Evolutionary conservation across 495 filamentous ascomycete species (phyloP).

Genomic region (Neurospora sp.): DNA sequence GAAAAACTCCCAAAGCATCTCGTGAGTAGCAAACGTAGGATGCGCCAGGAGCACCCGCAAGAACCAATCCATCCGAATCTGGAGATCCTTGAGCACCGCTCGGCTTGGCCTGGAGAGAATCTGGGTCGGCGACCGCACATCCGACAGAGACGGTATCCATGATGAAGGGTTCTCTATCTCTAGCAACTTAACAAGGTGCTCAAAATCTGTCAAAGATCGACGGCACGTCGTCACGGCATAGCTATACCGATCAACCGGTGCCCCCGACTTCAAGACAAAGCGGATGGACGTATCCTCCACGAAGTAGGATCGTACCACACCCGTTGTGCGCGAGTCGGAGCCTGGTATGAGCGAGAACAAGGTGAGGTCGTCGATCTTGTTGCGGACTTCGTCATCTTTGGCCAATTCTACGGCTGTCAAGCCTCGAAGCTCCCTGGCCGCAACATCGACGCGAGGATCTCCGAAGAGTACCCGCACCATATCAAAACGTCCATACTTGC

Average conservation of each 20-base stretch:
- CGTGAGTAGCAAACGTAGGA: slow-evolving; percentile 90
- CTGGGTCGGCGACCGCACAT: slow-evolving; percentile 80
- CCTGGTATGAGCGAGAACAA: slow-evolving; percentile 64
- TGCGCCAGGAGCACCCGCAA: slow-evolving; percentile 77
- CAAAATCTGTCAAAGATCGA: slow-evolving; percentile 83
- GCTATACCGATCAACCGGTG: slow-evolving; percentile 51
- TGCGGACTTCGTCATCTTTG: slow-evolving; percentile 96
- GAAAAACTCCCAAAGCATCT: slow-evolving; percentile 99
- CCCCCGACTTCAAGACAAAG: slow-evolving; percentile 88
- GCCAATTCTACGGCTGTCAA: slow-evolving; percentile 93
- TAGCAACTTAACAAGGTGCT: slow-evolving; percentile 80
- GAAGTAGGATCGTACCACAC: slow-evolving; percentile 93
- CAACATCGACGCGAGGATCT: slow-evolving; percentile 77
- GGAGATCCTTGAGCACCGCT: slow-evolving; percentile 76
- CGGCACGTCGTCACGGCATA: slow-evolving; percentile 92
- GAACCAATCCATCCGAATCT: slow-evolving; percentile 77
- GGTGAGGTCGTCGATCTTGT: slow-evolving; percentile 88
- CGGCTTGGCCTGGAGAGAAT: slow-evolving; percentile 85
- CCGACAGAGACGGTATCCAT: slow-evolving; percentile 74
- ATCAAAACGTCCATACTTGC: slow-evolving; percentile 93
- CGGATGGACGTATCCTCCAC: slow-evolving; percentile 93
- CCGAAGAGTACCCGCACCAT: slow-evolving; percentile 81
- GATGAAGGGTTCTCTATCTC: slow-evolving; percentile 88
- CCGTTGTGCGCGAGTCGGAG: slow-evolving; percentile 73
- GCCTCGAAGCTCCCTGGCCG: slow-evolving; percentile 75